Conservation (phyloP, 2,329 filamentous ascomycete species). For the Fusarium sp. region DNA sequence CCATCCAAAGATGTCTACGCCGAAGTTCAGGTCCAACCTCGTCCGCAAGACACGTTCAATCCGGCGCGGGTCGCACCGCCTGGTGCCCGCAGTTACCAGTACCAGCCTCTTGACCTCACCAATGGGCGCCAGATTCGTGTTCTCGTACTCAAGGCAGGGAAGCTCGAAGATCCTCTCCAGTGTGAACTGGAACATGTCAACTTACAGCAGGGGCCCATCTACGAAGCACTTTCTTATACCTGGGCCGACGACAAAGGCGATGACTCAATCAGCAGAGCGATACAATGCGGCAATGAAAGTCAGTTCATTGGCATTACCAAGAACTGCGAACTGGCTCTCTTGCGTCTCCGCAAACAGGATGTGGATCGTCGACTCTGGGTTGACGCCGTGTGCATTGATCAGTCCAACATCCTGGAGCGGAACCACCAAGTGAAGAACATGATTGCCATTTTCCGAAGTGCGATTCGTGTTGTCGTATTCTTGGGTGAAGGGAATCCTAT, state of each 20-base stretch:
- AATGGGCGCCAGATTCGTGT: not conserved
- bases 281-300: not conserved
- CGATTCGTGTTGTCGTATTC: not conserved
- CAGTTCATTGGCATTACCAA: not conserved
- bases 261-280: not conserved
- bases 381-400: not conserved
- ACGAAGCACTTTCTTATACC: not conserved
- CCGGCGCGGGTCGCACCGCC: not conserved
- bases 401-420: not conserved
- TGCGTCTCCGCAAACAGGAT: not conserved
- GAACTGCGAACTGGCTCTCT: not conserved
- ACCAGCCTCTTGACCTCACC: not conserved
- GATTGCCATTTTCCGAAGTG: conserved; percentile 4
- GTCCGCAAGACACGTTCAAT: not conserved
- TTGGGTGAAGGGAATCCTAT: not conserved
- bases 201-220: not conserved
- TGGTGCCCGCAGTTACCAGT: not conserved
- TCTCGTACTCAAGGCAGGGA: not conserved
- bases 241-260: not conserved
- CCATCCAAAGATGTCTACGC: not conserved
- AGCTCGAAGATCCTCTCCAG: not conserved
- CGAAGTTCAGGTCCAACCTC: not conserved
- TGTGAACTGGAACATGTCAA: not conserved
- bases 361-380: not conserved
- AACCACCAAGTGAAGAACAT: conserved; percentile 4